phyloP scores from a whole-genome alignment of 2,329 filamentous ascomycete species.

The Pseudonectria foliicola region DNA sequence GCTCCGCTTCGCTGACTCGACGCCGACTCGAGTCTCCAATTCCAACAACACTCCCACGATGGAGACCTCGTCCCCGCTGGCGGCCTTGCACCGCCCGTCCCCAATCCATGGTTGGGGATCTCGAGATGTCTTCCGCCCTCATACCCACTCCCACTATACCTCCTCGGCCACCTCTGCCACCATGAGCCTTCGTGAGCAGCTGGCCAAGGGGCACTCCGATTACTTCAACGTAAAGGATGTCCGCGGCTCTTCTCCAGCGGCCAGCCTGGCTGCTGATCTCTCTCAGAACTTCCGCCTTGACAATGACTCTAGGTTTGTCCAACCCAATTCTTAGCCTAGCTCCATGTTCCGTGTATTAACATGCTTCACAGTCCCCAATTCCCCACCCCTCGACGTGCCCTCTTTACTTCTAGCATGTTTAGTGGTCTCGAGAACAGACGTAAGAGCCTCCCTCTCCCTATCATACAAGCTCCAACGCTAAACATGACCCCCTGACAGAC shows the following conservation, averaged over 20 bases:
- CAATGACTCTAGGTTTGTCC: constrained; percentile 66
- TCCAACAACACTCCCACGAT: constrained; percentile 41
- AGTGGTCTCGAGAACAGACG: constrained; percentile 29
- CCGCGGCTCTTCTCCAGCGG: constrained; percentile 81
- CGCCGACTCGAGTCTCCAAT: neutral
- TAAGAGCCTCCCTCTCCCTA: constrained; percentile 14
- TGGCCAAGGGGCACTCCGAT: constrained; percentile 55
- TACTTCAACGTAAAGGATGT: constrained; percentile 77
- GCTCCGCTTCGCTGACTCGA: too few species aligned
- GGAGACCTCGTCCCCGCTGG: constrained; percentile 90
- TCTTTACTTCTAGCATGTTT: constrained; percentile 34
- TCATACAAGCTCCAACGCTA: constrained; percentile 1
- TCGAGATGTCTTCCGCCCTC: constrained; percentile 46
- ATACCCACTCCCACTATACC: constrained; percentile 40
- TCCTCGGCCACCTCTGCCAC: constrained; percentile 52
- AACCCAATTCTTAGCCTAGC: constrained; percentile 3
- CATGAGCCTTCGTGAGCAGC: constrained; percentile 74
- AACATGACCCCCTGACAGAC: constrained; percentile 41
- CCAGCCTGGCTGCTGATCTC: constrained; percentile 85
- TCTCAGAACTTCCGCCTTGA: constrained; percentile 97
- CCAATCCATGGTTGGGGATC: constrained; percentile 51
- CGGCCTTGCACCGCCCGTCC: constrained; percentile 77
- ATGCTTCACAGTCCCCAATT: constrained; percentile 29
- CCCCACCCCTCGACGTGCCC: constrained; percentile 33
- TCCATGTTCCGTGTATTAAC: constrained; percentile 13